Percentiles rank a stretch among this genome's conserved stretches.
Evolutionary conservation across 768 basidiomycete species (phyloP).

Genomic region (Mycena rebaudengoi): DNA sequence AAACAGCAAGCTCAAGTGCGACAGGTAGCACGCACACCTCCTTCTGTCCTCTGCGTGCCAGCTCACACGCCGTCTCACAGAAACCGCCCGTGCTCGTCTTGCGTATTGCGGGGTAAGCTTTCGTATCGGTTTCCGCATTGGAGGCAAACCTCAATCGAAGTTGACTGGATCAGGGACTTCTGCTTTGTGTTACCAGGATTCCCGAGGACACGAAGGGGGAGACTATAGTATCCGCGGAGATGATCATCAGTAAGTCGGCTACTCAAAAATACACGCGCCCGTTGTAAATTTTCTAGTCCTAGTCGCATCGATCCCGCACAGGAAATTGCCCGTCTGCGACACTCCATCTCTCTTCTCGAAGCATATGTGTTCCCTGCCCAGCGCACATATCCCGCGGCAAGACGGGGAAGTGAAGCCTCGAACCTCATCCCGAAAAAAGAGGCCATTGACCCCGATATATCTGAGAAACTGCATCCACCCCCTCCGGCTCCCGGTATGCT

Average conservation of each 20-base stretch:
- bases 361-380: conserved; percentile 61
- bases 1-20: conserved; percentile 89
- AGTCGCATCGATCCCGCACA: conserved; percentile 67
- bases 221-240: conserved; percentile 64
- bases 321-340: conserved; percentile 73
- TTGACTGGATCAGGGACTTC: conserved; percentile 67
- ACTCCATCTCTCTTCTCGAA: conserved; percentile 74
- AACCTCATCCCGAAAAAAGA: conserved; percentile 63
- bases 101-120: conserved; percentile 79
- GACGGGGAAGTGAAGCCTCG: conserved; percentile 47
- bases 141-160: conserved; percentile 14
- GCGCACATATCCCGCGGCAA: conserved; percentile 40
- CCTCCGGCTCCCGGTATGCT: conserved; percentile 69
- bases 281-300: conserved; percentile 22
- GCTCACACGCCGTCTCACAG: conserved; percentile 45
- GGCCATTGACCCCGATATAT: conserved; percentile 53
- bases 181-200: conserved; percentile 82
- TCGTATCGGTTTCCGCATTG: conserved; percentile 16
- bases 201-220: conserved; percentile 66
- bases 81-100: conserved; percentile 89
- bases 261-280: conserved; percentile 13
- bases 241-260: conserved; percentile 61
- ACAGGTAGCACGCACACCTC: conserved; percentile 54
- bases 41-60: background rate
- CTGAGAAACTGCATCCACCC: conserved; percentile 49